Conservation (phyloP, 75 land plant genomes). For the Pinus tabuliformis region DNA sequence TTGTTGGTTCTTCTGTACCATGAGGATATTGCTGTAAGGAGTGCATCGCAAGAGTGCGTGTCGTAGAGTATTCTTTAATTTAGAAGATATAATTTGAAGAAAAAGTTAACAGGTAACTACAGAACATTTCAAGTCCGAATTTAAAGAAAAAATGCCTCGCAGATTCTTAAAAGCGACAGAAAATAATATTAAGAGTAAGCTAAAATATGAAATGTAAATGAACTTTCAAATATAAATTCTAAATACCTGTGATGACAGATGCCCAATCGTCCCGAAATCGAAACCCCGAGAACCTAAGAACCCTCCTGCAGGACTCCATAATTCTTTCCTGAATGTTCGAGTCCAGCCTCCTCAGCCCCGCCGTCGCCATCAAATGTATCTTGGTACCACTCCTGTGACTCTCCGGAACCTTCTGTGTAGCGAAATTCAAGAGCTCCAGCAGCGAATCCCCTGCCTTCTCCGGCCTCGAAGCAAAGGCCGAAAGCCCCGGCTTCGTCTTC, state of each 20-base stretch:
- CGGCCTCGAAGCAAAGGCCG: constrained; percentile 60
- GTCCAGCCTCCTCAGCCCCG: constrained; percentile 78
- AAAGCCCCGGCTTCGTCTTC: constrained; percentile 70
- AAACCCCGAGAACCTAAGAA: constrained; percentile 67
- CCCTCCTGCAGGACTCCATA: constrained; percentile 60
- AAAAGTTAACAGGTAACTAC: no score
- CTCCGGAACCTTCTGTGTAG: constrained; percentile 45
- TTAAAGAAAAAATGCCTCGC: no score
- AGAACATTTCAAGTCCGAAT: no score
- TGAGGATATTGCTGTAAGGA: no score
- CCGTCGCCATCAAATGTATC: constrained; percentile 88
- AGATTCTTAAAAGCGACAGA: no score
- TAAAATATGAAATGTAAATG: no score
- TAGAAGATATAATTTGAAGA: no score
- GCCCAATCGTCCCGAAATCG: constrained; percentile 65
- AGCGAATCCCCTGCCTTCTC: constrained; percentile 59
- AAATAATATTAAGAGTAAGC: no score
- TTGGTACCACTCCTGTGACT: constrained; percentile 54
- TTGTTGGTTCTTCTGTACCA: no score
- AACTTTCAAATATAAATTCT: neutral
- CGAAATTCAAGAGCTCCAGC: constrained; percentile 66
- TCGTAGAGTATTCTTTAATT: no score
- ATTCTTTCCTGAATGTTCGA: constrained; percentile 49
- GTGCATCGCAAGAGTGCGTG: no score
- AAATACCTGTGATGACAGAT: constrained; percentile 52